phyloP scores from a whole-genome alignment of 805 yeast species.

The Clavispora asparagi region DNA sequence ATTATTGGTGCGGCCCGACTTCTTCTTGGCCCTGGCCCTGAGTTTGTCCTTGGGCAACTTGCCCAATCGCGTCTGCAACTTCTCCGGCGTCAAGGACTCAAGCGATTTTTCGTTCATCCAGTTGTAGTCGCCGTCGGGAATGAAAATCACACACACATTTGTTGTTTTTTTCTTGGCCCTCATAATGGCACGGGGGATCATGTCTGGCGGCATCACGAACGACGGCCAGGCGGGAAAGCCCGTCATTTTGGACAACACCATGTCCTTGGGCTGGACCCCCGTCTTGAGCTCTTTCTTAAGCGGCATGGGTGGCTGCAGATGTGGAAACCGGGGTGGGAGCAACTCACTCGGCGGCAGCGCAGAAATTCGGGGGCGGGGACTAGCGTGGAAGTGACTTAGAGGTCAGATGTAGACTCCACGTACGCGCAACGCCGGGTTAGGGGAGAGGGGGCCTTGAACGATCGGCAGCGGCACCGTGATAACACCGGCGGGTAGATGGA shows the following conservation, averaged over 20 bases:
- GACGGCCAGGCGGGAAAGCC: conserved; percentile 49
- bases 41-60: conserved; percentile 24
- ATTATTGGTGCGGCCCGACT: conserved; percentile 23
- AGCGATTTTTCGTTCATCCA: conserved; percentile 40
- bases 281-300: conserved; percentile 22
- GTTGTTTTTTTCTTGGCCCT: conserved; percentile 32
- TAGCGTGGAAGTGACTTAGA: no score
- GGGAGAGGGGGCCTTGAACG: neutral
- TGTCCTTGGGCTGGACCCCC: conserved; percentile 27
- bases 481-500: neutral
- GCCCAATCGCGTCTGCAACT: conserved; percentile 23
- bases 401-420: no score
- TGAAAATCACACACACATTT: conserved; percentile 38
- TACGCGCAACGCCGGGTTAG: no score
- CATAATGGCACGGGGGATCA: conserved; percentile 32
- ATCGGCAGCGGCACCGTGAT: neutral
- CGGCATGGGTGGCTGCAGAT: conserved; percentile 20
- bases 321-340: neutral
- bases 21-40: conserved; percentile 15
- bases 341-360: neutral
- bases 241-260: conserved; percentile 42
- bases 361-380: neutral
- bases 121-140: conserved; percentile 42
- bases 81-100: conserved; percentile 26
- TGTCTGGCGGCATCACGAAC: conserved; percentile 37